Evolutionary conservation across 1,284 basidiomycete genomes (phyloP).

Genomic region (Fomitopsis pinicola): DNA sequence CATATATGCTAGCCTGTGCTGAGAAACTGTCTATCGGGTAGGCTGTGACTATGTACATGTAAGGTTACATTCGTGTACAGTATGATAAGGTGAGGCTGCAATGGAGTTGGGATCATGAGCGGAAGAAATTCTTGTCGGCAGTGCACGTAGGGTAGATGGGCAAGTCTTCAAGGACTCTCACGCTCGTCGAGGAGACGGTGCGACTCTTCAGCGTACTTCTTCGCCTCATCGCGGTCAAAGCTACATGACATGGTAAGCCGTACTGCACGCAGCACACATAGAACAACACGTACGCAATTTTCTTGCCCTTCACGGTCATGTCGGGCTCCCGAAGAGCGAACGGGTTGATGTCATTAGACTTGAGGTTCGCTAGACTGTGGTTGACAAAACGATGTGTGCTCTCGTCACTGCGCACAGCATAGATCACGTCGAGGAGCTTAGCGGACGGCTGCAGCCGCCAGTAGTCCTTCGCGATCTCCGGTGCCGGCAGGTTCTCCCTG

Average conservation of each 20-base stretch:
- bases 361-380: slow-evolving; percentile 85
- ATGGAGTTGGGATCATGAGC: not conserved
- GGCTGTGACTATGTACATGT: not conserved
- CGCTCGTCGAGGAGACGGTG: slow-evolving; percentile 13
- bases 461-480: slow-evolving; percentile 90
- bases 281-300: slow-evolving; percentile 48
- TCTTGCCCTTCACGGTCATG: slow-evolving; percentile 76
- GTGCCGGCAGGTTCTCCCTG: slow-evolving; percentile 66
- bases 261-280: not conserved
- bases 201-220: slow-evolving; percentile 48
- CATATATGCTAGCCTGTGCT: not conserved
- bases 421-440: slow-evolving; percentile 83
- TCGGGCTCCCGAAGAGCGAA: slow-evolving; percentile 89
- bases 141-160: not conserved
- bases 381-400: slow-evolving; percentile 91
- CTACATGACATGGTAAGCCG: slow-evolving; percentile 33
- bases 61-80: not conserved
- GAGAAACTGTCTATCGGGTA: not conserved
- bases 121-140: not conserved
- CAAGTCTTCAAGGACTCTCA: slow-evolving; percentile 2
- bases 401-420: slow-evolving; percentile 91
- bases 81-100: not conserved
- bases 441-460: slow-evolving; percentile 80
- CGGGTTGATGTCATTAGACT: slow-evolving; percentile 81
- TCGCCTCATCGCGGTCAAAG: slow-evolving; percentile 74